phyloP scores from a whole-genome alignment of 345 rosid genomes.

The Brassica cretica region DNA sequence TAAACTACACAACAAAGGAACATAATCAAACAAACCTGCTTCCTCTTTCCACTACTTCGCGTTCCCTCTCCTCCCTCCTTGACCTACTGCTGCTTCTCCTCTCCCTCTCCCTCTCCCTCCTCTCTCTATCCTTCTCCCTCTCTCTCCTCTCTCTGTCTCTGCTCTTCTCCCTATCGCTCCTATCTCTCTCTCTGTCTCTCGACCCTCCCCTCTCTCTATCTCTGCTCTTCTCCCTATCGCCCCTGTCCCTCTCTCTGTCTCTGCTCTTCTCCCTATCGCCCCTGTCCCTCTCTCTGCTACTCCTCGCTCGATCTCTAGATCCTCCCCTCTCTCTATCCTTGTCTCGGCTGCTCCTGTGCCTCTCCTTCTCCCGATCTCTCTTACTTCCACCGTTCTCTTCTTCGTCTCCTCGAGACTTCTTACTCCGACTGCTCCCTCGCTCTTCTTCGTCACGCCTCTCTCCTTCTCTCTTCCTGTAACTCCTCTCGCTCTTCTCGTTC shows the following conservation, averaged over 20 bases:
- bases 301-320: slow-evolving; percentile 44
- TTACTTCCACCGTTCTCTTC: slow-evolving; percentile 54
- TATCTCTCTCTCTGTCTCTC: slow-evolving; percentile 28
- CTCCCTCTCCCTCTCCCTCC: slow-evolving; percentile 26
- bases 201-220: slow-evolving; percentile 45
- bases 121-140: slow-evolving; percentile 35
- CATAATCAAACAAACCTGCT: slow-evolving; percentile 34
- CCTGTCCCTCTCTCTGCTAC: slow-evolving; percentile 47
- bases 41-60: slow-evolving; percentile 42
- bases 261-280: slow-evolving; percentile 37
- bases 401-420: slow-evolving; percentile 56
- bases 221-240: slow-evolving; percentile 36
- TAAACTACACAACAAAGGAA: background rate
- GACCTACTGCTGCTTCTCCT: slow-evolving; percentile 47
- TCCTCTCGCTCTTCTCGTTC: slow-evolving; percentile 65
- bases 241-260: slow-evolving; percentile 46
- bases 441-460: slow-evolving; percentile 49
- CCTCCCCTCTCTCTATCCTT: slow-evolving; percentile 46
- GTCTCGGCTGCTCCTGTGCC: slow-evolving; percentile 53
- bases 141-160: slow-evolving; percentile 45
- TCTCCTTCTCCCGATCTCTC: slow-evolving; percentile 51
- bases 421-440: slow-evolving; percentile 48
- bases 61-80: slow-evolving; percentile 47
- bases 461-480: slow-evolving; percentile 67
- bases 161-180: slow-evolving; percentile 4